Evolutionary conservation across 192 early-diverging fungal species (phyloP).

Genomic region (Coemansia sp.): DNA sequence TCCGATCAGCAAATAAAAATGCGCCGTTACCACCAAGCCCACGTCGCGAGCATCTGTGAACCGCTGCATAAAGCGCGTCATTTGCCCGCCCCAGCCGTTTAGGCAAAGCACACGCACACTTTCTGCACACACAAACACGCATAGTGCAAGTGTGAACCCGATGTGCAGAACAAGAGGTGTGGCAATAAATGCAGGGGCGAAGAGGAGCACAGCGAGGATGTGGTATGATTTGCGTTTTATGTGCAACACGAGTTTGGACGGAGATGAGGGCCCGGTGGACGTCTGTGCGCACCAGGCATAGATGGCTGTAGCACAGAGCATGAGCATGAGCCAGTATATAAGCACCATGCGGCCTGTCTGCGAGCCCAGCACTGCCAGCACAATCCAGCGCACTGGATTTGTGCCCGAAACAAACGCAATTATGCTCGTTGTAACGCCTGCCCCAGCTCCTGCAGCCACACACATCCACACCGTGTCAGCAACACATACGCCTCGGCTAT

Average conservation of each 20-base stretch:
- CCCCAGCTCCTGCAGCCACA: not conserved
- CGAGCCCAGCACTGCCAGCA: not conserved
- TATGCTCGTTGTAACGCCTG: not conserved
- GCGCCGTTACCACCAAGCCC: constrained; percentile 81
- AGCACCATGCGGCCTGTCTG: not conserved
- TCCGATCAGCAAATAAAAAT: constrained; percentile 86
- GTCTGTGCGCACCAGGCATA: not conserved
- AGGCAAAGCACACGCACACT: constrained; percentile 76
- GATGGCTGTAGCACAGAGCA: not conserved
- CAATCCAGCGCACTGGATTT: not conserved
- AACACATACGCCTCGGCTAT: not conserved
- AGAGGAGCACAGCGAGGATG: constrained; percentile 77
- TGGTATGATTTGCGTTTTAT: constrained; percentile 86
- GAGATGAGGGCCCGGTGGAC: too few species aligned
- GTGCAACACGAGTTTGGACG: constrained; percentile 55
- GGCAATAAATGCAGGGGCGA: constrained; percentile 72
- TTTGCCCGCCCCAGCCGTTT: constrained; percentile 60
- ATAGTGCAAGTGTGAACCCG: constrained; percentile 75
- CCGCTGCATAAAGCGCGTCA: constrained; percentile 70
- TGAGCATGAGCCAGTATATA: not conserved
- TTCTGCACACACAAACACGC: constrained; percentile 73
- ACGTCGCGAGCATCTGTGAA: constrained; percentile 87
- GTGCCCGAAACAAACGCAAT: not conserved
- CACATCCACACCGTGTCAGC: not conserved
- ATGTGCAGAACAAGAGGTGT: constrained; percentile 73